phyloP scores from a whole-genome alignment of 192 early-diverging fungal species.

The Gamsiella multidivaricata region DNA sequence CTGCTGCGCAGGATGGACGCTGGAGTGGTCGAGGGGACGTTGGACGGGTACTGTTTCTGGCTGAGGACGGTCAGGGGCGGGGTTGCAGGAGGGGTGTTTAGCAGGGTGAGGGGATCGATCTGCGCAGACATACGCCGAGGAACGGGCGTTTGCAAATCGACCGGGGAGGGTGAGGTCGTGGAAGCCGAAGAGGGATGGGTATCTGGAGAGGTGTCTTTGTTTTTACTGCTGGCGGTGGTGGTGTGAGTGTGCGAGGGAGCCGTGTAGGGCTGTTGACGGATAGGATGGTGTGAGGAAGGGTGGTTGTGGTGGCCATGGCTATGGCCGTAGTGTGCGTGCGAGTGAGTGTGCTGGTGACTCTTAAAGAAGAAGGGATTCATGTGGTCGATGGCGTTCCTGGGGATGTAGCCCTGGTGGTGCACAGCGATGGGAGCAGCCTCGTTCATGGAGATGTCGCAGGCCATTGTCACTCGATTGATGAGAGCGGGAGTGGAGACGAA shows the following conservation, averaged over 20 bases:
- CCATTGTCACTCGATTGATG: too few relatives aligned
- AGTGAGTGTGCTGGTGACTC: constrained; percentile 13
- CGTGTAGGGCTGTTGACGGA: constrained; percentile 10
- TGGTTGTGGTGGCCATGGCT: background rate
- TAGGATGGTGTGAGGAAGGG: background rate
- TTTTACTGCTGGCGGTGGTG: background rate
- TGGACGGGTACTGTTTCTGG: background rate
- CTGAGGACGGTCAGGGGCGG: constrained; percentile 23
- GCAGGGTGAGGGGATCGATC: background rate
- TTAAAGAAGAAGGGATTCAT: constrained; percentile 51
- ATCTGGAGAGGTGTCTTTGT: constrained; percentile 10
- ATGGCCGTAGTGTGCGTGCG: constrained; percentile 10
- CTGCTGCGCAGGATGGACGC: too few relatives aligned
- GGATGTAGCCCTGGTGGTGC: constrained; percentile 18
- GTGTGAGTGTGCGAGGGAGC: background rate
- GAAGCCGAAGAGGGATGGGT: constrained; percentile 10
- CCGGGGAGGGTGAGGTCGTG: constrained; percentile 2
- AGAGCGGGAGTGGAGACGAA: background rate
- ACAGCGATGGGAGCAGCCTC: constrained; percentile 17
- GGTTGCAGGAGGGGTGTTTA: constrained; percentile 43
- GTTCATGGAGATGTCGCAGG: constrained; percentile 34
- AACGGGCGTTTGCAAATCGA: constrained; percentile 24
- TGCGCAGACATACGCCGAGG: constrained; percentile 18
- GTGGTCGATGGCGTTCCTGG: constrained; percentile 45
- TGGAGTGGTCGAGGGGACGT: background rate